A percentile compares a stretch with the other conserved stretches of the same genome.
phyloP scores from a whole-genome alignment of 208 protist species.

The Leishmania lainsoni region DNA sequence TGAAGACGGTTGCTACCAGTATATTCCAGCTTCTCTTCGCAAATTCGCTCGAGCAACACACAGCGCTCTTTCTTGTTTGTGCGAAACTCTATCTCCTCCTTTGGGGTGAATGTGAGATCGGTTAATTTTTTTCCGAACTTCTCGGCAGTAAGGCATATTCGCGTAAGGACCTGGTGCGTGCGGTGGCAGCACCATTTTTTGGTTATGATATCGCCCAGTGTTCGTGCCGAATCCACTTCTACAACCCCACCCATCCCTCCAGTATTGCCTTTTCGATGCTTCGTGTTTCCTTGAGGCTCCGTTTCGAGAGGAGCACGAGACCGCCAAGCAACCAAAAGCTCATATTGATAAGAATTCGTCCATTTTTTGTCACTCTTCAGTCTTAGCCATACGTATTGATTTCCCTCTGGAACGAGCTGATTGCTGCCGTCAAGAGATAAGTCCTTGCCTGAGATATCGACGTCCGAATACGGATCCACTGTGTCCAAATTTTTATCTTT shows the following conservation, averaged over 20 bases:
- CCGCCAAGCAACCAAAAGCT: constrained; percentile 47
- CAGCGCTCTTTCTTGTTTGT: constrained; percentile 51
- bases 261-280: constrained; percentile 14
- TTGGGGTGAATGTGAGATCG: constrained; percentile 45
- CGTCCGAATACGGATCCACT: constrained; percentile 12
- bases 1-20: constrained; percentile 39
- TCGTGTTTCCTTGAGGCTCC: constrained; percentile 12
- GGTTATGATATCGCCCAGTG: constrained; percentile 62
- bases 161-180: constrained; percentile 69
- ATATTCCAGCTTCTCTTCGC: constrained; percentile 30
- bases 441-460: constrained; percentile 7
- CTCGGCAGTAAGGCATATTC: constrained; percentile 57
- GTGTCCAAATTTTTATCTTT: constrained; percentile 14
- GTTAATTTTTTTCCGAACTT: constrained; percentile 47
- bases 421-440: constrained; percentile 27
- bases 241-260: not conserved
- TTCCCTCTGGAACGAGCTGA: constrained; percentile 46
- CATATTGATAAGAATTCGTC: constrained; percentile 41
- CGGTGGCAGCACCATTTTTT: constrained; percentile 70
- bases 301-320: constrained; percentile 28
- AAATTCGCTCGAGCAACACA: constrained; percentile 48
- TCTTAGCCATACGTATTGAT: constrained; percentile 65
- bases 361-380: constrained; percentile 58
- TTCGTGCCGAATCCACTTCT: constrained; percentile 9
- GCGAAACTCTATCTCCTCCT: constrained; percentile 56